Conservation (phyloP, 2,329 filamentous ascomycete species). For the Penicillium sp. region DNA sequence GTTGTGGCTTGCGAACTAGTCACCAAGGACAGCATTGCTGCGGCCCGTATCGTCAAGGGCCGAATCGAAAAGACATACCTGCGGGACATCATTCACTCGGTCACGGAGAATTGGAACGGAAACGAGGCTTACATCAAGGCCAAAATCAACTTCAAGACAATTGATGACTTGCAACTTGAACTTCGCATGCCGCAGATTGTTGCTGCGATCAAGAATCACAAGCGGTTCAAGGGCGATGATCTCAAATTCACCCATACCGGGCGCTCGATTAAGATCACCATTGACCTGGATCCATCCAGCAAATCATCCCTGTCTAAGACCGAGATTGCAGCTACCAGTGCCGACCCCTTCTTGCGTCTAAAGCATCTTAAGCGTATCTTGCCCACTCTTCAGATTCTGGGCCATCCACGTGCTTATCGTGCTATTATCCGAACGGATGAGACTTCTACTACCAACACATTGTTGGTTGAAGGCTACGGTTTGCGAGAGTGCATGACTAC, state of each 20-base stretch:
- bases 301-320: conserved; percentile 45
- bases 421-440: conserved; percentile 87
- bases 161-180: conserved; percentile 81
- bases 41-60: conserved; percentile 88
- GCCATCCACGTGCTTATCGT: conserved; percentile 81
- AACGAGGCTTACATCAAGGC: conserved; percentile 77
- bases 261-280: conserved; percentile 71
- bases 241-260: conserved; percentile 59
- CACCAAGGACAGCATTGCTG: conserved; percentile 73
- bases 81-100: conserved; percentile 75
- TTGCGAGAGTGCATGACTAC: conserved; percentile 89
- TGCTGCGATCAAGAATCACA: conserved; percentile 75
- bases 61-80: conserved; percentile 95
- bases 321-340: conserved; percentile 47
- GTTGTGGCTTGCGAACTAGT: conserved; percentile 86
- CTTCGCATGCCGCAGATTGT: conserved; percentile 75
- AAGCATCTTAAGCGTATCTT: conserved; percentile 83
- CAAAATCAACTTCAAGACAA: conserved; percentile 76
- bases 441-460: conserved; percentile 68
- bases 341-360: conserved; percentile 62
- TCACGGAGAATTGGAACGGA: conserved; percentile 88
- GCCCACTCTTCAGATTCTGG: conserved; percentile 83
- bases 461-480: conserved; percentile 92
- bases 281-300: conserved; percentile 54
- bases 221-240: conserved; percentile 72